A percentile compares a stretch with the other conserved stretches of the same genome.
These are phyloP conservation scores for Daldinia caldariorum DNA, from an alignment of 495 filamentous ascomycete species.

Conservation along the genomic window DNA sequence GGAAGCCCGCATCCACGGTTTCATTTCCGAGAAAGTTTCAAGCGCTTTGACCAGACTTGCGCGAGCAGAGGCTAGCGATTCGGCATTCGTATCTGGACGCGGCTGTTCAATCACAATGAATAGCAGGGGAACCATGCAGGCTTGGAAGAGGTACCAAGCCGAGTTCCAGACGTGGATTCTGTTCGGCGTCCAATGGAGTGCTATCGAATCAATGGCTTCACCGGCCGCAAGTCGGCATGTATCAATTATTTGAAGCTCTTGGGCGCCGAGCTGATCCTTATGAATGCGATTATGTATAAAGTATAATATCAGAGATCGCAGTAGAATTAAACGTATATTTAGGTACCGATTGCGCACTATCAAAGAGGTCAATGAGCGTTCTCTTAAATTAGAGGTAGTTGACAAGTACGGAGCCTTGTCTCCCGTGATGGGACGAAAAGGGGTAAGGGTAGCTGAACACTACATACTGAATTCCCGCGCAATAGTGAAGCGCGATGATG, in stretches of 20 bases:
- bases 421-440: not conserved
- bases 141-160: slow-evolving; percentile 46
- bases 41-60: slow-evolving; percentile 40
- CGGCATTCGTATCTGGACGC: slow-evolving; percentile 23
- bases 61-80: slow-evolving; percentile 27
- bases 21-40: slow-evolving; percentile 45
- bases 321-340: slow-evolving; percentile 43
- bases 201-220: slow-evolving; percentile 43
- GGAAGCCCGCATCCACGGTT: slow-evolving; percentile 42
- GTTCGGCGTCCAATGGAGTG: slow-evolving; percentile 45
- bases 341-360: slow-evolving; percentile 37
- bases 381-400: not conserved
- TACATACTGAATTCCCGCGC: slow-evolving; percentile 38
- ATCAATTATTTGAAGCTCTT: slow-evolving; percentile 36
- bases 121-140: slow-evolving; percentile 43
- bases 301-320: slow-evolving; percentile 41
- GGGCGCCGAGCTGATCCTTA: slow-evolving; percentile 31
- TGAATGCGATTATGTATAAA: slow-evolving; percentile 33
- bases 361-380: not conserved
- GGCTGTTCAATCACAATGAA: slow-evolving; percentile 35
- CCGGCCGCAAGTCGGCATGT: slow-evolving; percentile 35
- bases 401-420: not conserved
- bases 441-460: not conserved
- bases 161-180: slow-evolving; percentile 44
- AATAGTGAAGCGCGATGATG: slow-evolving; percentile 36